These are phyloP conservation scores for Acidomyces sp. DNA, from an alignment of 495 filamentous ascomycete genomes.

Conservation along the genomic window DNA sequence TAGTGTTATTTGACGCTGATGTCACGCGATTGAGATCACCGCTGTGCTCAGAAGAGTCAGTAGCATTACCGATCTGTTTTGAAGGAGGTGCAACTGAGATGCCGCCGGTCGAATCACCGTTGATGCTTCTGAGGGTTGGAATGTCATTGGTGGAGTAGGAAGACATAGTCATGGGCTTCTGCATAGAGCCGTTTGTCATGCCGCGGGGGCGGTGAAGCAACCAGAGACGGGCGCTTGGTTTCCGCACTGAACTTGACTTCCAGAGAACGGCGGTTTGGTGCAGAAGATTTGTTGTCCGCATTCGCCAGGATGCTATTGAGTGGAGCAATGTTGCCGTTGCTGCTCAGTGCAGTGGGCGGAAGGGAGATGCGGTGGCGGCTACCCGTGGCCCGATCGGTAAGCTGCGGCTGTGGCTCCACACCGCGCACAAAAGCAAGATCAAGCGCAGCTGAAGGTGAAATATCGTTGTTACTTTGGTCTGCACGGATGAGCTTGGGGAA, in stretches of 20 bases:
- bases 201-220: slow-evolving; percentile 37
- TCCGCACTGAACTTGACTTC: slow-evolving; percentile 35
- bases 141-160: slow-evolving; percentile 87
- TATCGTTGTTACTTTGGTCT: slow-evolving; percentile 49
- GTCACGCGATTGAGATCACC: slow-evolving; percentile 4
- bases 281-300: slow-evolving; percentile 24
- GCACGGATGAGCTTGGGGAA: slow-evolving; percentile 72
- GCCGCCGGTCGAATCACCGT: slow-evolving; percentile 29
- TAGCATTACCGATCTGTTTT: slow-evolving; percentile 43
- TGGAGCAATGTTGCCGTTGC: slow-evolving; percentile 16
- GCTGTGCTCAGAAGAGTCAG: slow-evolving; percentile 46
- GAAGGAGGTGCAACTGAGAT: slow-evolving; percentile 38
- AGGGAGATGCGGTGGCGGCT: slow-evolving; percentile 44
- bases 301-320: slow-evolving; percentile 19
- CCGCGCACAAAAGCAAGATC: slow-evolving; percentile 65
- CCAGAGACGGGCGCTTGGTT: slow-evolving; percentile 27
- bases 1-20: slow-evolving; percentile 13
- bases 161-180: slow-evolving; percentile 65
- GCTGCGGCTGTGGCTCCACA: slow-evolving; percentile 43
- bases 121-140: slow-evolving; percentile 63
- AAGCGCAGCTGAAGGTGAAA: slow-evolving; percentile 67
- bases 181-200: slow-evolving; percentile 22
- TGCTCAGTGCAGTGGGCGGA: slow-evolving; percentile 16
- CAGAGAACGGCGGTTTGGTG: slow-evolving; percentile 42
- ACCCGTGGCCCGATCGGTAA: slow-evolving; percentile 17